Evolutionary conservation across 2,329 filamentous ascomycete species (phyloP).

Genomic region (Curvularia verruculosa): DNA sequence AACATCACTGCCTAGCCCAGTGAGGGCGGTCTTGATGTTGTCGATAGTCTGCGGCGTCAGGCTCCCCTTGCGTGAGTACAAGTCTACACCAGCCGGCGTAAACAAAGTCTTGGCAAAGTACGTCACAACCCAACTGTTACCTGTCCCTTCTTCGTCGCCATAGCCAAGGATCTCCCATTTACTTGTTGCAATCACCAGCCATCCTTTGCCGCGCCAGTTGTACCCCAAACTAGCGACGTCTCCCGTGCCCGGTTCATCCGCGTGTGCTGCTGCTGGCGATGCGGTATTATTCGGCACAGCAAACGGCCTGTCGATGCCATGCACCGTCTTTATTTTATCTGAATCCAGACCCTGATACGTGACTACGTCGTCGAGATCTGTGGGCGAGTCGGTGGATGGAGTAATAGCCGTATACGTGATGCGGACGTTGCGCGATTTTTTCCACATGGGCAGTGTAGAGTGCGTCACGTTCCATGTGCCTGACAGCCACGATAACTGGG

Average conservation of each 20-base stretch:
- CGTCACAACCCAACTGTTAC: constrained; percentile 74
- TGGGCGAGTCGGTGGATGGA: constrained; percentile 28
- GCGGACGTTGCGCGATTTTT: constrained; percentile 75
- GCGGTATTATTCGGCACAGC: constrained; percentile 28
- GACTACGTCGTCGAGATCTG: constrained; percentile 72
- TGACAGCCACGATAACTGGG: constrained; percentile 47
- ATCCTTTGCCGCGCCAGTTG: constrained; percentile 78
- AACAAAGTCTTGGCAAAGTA: constrained; percentile 86
- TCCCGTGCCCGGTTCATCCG: constrained; percentile 7
- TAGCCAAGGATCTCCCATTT: constrained; percentile 85
- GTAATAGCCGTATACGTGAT: constrained; percentile 70
- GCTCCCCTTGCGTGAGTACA: constrained; percentile 70
- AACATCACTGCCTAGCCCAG: constrained; percentile 58
- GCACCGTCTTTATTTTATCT: constrained; percentile 64
- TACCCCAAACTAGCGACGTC: constrained; percentile 58
- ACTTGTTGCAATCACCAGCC: constrained; percentile 71
- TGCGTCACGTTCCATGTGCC: constrained; percentile 49
- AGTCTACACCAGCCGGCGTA: constrained; percentile 79
- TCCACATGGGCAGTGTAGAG: constrained; percentile 69
- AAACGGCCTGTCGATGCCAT: constrained; percentile 66
- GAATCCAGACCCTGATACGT: constrained; percentile 65
- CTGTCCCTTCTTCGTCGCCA: constrained; percentile 61
- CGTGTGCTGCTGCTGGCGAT: background rate
- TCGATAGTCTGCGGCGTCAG: constrained; percentile 63
- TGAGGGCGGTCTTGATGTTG: constrained; percentile 63